phyloP scores from a whole-genome alignment of 2,329 filamentous ascomycete species.

The Dactylellina leptospora region DNA sequence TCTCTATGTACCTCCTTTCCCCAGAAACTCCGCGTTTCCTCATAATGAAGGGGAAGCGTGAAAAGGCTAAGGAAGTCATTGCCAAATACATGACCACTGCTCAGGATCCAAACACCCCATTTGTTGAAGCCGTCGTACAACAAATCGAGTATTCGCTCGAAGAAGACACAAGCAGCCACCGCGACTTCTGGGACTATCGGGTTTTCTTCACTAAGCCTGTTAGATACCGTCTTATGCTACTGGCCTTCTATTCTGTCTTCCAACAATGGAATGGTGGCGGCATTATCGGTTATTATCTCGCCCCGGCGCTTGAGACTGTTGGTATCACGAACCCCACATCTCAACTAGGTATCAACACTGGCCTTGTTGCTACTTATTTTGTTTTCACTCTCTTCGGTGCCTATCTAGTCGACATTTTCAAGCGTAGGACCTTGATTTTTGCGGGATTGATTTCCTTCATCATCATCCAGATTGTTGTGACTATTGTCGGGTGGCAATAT shows the following conservation, averaged over 20 bases:
- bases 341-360: slow-evolving; percentile 62
- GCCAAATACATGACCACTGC: slow-evolving; percentile 62
- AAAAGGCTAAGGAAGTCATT: slow-evolving; percentile 59
- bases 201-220: slow-evolving; percentile 63
- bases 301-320: slow-evolving; percentile 62
- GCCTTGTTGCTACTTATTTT: slow-evolving; percentile 63
- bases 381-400: slow-evolving; percentile 63
- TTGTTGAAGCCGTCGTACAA: slow-evolving; percentile 61
- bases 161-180: slow-evolving; percentile 59
- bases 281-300: slow-evolving; percentile 63
- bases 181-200: slow-evolving; percentile 63
- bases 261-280: slow-evolving; percentile 64
- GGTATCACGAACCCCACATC: slow-evolving; percentile 60
- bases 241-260: slow-evolving; percentile 63
- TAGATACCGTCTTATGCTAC: slow-evolving; percentile 62
- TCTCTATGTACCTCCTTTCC: slow-evolving; percentile 61
- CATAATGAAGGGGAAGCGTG: slow-evolving; percentile 59
- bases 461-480: slow-evolving; percentile 62
- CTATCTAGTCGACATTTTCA: slow-evolving; percentile 62
- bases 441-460: slow-evolving; percentile 62
- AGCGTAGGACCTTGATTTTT: slow-evolving; percentile 63
- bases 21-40: slow-evolving; percentile 61
- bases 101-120: slow-evolving; percentile 61
- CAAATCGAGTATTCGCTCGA: slow-evolving; percentile 64
- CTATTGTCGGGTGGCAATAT: slow-evolving; percentile 65